Evolutionary conservation across 2,329 filamentous ascomycete species (phyloP).

Genomic region (Chalaropsis thielavioides): DNA sequence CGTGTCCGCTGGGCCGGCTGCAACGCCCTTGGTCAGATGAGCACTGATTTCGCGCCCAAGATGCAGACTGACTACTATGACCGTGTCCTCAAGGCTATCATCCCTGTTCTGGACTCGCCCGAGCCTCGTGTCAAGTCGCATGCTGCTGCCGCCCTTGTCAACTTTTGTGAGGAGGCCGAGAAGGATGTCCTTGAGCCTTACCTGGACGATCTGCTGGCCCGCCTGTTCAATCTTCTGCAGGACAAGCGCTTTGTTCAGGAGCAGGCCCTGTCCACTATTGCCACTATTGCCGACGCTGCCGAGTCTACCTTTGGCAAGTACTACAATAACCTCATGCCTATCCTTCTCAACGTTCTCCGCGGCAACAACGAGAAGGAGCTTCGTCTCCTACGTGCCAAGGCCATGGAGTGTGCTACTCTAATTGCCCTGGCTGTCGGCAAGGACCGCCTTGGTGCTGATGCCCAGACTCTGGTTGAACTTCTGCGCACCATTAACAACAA

Average conservation of each 20-base stretch:
- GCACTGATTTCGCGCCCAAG: constrained; percentile 91
- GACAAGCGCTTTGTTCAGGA: constrained; percentile 95
- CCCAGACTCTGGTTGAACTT: constrained; percentile 72
- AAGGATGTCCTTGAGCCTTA: constrained; percentile 85
- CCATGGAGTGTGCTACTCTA: constrained; percentile 96
- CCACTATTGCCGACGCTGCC: constrained; percentile 95
- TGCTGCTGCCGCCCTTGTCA: constrained; percentile 91
- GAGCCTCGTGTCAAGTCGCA: constrained; percentile 94
- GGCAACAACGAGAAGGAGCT: constrained; percentile 90
- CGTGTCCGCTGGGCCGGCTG: constrained; percentile 95
- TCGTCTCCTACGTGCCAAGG: constrained; percentile 80
- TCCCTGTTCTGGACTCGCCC: constrained; percentile 76
- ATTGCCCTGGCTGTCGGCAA: constrained; percentile 93
- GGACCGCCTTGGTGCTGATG: constrained; percentile 77
- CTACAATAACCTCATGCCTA: constrained; percentile 89
- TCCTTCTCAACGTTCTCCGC: constrained; percentile 77
- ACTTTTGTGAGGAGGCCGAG: constrained; percentile 97
- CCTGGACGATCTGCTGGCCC: constrained; percentile 70
- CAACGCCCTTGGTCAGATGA: constrained; percentile 99
- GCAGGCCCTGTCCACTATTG: constrained; percentile 92
- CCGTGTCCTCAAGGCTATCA: constrained; percentile 73
- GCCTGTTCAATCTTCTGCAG: constrained; percentile 76
- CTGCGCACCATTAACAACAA: constrained; percentile 74
- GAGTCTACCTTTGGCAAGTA: constrained; percentile 91
- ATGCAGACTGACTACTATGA: constrained; percentile 96